Conservation (phyloP, 176 grass and related monocot genomes). For the Paspalum notatum region DNA sequence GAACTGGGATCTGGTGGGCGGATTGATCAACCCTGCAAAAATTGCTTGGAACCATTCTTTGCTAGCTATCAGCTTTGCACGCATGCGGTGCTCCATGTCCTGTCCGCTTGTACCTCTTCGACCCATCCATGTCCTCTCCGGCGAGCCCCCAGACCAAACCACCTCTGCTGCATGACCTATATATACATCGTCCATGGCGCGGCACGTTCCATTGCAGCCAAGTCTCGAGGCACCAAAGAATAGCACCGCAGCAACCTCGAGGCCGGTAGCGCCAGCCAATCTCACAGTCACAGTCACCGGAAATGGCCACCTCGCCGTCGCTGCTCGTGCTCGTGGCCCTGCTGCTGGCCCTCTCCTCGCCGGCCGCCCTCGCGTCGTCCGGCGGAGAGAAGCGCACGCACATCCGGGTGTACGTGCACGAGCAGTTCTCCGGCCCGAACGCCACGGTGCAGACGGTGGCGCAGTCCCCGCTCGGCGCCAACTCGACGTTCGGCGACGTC, state of each 20-base stretch:
- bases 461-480: neutral
- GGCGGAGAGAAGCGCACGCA: neutral
- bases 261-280: no score
- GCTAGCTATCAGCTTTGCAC: neutral
- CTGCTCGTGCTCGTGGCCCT: neutral
- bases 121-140: neutral
- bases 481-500: constrained; percentile 37
- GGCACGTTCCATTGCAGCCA: neutral
- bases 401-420: constrained; percentile 48
- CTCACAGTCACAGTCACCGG: neutral
- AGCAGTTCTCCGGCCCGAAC: constrained; percentile 24
- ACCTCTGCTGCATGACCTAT: neutral
- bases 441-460: constrained; percentile 19
- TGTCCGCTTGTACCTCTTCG: neutral
- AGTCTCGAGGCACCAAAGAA: neutral
- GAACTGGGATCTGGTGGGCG: neutral
- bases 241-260: neutral
- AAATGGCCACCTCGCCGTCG: constrained; percentile 23
- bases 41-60: neutral
- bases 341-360: neutral
- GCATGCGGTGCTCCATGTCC: neutral
- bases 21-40: neutral
- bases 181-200: neutral
- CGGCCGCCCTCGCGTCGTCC: neutral
- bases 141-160: neutral